These are phyloP conservation scores for Aurantiochytrium sp. DNA, from an alignment of 108 stramenopile genomes.

Conservation along the genomic window DNA sequence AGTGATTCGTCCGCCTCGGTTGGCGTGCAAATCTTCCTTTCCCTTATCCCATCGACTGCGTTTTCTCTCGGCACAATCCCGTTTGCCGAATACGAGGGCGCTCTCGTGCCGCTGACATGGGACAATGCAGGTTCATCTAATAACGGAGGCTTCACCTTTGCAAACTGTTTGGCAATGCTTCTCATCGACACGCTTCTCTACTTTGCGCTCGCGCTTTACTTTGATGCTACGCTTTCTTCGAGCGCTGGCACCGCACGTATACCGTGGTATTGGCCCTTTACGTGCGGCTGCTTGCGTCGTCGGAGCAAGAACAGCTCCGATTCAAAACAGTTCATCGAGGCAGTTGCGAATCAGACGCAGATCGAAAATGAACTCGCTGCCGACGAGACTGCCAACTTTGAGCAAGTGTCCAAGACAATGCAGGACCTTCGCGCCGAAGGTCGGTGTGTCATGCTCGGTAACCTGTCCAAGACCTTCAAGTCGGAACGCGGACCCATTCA, in stretches of 20 bases:
- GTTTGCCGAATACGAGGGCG: neutral
- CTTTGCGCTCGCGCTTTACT: conserved; percentile 23
- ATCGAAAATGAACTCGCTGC: neutral
- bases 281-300: neutral
- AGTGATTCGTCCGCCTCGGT: neutral
- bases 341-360: neutral
- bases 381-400: neutral
- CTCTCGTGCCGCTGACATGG: neutral
- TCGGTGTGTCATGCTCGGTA: neutral
- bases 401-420: neutral
- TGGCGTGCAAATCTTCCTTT: conserved; percentile 29
- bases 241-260: neutral
- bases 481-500: neutral
- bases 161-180: neutral
- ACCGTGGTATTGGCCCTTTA: neutral
- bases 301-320: neutral
- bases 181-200: conserved; percentile 24
- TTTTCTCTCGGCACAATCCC: conserved; percentile 37
- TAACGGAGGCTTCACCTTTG: neutral
- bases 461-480: neutral
- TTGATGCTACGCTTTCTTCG: conserved; percentile 22
- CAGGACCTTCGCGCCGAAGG: neutral
- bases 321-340: neutral
- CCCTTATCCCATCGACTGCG: conserved; percentile 48
- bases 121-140: neutral